Conservation (phyloP, 768 basidiomycete genomes). For the Porpolomopsis calyptriformis region DNA sequence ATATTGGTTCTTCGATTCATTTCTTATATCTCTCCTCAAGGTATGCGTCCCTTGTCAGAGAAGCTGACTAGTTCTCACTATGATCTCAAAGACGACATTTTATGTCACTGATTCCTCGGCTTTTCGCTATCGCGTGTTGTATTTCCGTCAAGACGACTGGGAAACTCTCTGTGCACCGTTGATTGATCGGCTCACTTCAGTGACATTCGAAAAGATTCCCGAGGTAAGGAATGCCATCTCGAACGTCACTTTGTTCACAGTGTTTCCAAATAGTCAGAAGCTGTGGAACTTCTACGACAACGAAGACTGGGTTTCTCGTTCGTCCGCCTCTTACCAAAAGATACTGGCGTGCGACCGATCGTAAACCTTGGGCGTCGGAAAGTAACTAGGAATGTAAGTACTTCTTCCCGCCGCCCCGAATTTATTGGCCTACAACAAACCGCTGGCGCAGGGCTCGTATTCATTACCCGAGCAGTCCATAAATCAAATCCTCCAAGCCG, state of each 20-base stretch:
- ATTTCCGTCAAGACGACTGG: conserved; percentile 96
- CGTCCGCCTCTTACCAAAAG: conserved; percentile 86
- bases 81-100: conserved; percentile 62
- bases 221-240: conserved; percentile 36
- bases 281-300: conserved; percentile 54
- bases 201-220: conserved; percentile 61
- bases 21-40: conserved; percentile 68
- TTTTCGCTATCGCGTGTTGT: conserved; percentile 72
- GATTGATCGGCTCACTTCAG: conserved; percentile 56
- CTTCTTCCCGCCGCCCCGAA: neutral
- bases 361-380: conserved; percentile 68
- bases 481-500: conserved; percentile 75
- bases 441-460: conserved; percentile 19
- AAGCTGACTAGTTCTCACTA: neutral
- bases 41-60: conserved; percentile 34
- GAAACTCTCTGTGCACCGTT: conserved; percentile 70
- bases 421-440: neutral
- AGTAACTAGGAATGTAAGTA: conserved; percentile 22
- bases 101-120: conserved; percentile 89
- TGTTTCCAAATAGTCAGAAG: conserved; percentile 39
- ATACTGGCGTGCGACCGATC: conserved; percentile 88
- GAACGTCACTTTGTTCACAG: neutral
- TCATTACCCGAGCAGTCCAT: conserved; percentile 48
- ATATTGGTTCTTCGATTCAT: conserved; percentile 91
- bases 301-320: conserved; percentile 75